Conservation (phyloP, 306 rosid species). For the Aeschynomene evenia region DNA sequence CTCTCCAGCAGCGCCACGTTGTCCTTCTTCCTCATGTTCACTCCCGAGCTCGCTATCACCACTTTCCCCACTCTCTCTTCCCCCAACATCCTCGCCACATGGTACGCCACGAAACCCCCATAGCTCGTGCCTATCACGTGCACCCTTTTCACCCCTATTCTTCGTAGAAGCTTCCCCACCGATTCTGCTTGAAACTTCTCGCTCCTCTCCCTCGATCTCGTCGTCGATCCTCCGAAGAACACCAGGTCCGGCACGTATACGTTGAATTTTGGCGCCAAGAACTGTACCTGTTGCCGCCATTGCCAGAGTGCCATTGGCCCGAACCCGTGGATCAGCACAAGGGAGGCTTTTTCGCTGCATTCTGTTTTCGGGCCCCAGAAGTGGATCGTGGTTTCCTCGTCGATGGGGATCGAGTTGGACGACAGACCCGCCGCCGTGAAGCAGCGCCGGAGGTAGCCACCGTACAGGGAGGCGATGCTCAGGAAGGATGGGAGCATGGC, state of each 20-base stretch:
- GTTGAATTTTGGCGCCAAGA: constrained; percentile 56
- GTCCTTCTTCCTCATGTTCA: constrained; percentile 53
- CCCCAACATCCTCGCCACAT: constrained; percentile 59
- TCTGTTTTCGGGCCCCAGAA: constrained; percentile 61
- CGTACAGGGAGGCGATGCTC: constrained; percentile 54
- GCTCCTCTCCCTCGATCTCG: constrained; percentile 48
- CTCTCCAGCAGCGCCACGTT: constrained; percentile 50
- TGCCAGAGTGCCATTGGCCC: constrained; percentile 82
- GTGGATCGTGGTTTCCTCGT: constrained; percentile 59
- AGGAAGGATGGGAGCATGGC: constrained; percentile 63
- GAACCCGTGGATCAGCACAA: constrained; percentile 80
- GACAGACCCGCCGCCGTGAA: constrained; percentile 65
- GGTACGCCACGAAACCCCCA: constrained; percentile 83
- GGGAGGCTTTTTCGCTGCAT: constrained; percentile 34
- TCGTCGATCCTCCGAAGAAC: constrained; percentile 77
- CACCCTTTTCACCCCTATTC: constrained; percentile 41
- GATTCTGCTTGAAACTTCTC: constrained; percentile 70
- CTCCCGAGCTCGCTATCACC: constrained; percentile 87
- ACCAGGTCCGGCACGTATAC: constrained; percentile 77
- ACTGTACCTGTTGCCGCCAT: constrained; percentile 80
- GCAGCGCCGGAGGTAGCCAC: constrained; percentile 68
- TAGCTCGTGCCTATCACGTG: constrained; percentile 80
- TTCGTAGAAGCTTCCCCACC: constrained; percentile 60
- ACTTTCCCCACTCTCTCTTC: constrained; percentile 78
- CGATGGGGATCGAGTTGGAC: constrained; percentile 39